A percentile compares a stretch with the other conserved stretches of the same genome.
Evolutionary conservation across 1,284 basidiomycete species (phyloP).

Genomic region (Gymnopus androsaceus): DNA sequence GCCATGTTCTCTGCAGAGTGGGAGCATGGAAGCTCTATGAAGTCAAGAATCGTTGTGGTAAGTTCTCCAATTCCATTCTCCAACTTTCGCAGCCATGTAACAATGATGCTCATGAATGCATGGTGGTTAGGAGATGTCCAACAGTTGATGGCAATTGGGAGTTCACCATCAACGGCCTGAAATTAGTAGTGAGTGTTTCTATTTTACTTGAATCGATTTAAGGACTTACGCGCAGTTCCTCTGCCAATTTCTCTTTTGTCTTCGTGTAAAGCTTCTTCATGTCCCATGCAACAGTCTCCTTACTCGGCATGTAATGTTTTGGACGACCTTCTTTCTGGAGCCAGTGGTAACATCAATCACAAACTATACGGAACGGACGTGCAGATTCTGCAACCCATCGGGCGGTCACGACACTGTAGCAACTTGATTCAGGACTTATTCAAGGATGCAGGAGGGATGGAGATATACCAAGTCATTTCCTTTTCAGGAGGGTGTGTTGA

Average conservation of each 20-base stretch:
- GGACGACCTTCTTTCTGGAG: neutral
- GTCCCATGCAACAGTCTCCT: neutral
- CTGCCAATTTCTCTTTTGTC: neutral
- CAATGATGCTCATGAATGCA: neutral
- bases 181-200: neutral
- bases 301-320: neutral
- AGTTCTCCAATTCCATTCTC: neutral
- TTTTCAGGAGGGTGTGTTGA: neutral
- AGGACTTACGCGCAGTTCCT: neutral
- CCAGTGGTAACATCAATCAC: neutral
- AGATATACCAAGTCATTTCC: neutral
- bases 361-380: neutral
- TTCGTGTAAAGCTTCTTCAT: neutral
- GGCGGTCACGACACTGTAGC: neutral
- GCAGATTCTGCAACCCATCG: neutral
- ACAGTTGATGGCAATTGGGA: neutral
- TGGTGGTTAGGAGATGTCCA: too few species aligned
- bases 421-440: neutral
- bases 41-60: neutral
- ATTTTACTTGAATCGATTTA: neutral
- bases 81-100: neutral
- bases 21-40: neutral
- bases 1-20: too few species aligned
- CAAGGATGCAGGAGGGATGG: neutral
- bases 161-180: neutral